Conservation (phyloP, 169 alveolate species). For the Babesia caballi region DNA sequence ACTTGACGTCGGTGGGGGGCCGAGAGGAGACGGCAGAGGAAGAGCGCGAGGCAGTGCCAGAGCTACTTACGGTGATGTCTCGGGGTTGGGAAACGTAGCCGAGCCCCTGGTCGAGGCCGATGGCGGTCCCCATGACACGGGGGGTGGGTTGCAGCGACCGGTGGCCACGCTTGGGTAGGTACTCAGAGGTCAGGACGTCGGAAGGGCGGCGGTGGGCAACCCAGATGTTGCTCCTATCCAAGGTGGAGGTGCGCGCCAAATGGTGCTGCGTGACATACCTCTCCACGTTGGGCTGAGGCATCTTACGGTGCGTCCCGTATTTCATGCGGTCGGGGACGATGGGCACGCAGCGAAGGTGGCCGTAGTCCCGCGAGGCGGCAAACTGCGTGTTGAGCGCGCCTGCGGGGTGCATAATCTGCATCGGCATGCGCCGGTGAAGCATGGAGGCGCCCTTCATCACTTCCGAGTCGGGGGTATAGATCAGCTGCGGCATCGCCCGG, state of each 20-base stretch:
- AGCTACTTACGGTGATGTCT: background rate
- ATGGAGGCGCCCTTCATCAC: background rate
- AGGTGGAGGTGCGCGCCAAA: background rate
- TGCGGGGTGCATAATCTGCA: background rate
- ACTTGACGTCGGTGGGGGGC: background rate
- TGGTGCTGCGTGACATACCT: background rate
- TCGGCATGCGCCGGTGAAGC: background rate
- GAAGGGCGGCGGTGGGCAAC: background rate
- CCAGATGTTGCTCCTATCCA: background rate
- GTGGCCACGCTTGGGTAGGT: background rate
- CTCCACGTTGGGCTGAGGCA: background rate
- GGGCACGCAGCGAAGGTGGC: background rate
- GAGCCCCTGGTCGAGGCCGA: background rate
- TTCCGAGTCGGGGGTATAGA: background rate
- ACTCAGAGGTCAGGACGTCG: background rate
- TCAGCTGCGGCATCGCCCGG: background rate
- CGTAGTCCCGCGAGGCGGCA: background rate
- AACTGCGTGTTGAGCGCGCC: background rate
- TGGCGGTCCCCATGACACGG: too few species aligned
- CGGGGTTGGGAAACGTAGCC: background rate
- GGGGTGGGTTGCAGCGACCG: too few species aligned
- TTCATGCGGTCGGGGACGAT: background rate
- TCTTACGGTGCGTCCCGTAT: background rate
- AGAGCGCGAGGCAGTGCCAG: background rate
- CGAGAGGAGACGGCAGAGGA: background rate